Base-by-base conservation (phyloP, 176 grass and related monocot genomes). In the Lolium rigidum region DNA sequence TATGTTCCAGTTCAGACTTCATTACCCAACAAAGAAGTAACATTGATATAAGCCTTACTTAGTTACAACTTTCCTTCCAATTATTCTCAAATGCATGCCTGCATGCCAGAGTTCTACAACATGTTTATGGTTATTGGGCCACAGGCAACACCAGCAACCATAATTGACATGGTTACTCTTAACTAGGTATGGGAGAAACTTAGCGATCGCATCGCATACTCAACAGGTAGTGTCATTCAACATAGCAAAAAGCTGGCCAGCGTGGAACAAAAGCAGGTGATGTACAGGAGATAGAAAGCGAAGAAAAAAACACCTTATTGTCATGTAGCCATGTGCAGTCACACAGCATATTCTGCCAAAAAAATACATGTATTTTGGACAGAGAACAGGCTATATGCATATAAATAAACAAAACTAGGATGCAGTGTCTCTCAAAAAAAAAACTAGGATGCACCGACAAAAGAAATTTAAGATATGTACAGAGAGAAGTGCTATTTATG, bases 1-100 rank as follows among this genome's bases (percentile, higher is more conserved):
- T 16, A 82, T 70, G 12, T 54, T 70, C 65, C 18, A 76, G 47
- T 76, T 76, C 73, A 74, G 1, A 52, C 14, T 41, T 70, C 28
- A 70, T 11, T 60, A 56, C 65, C 54, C 22, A 49, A 48, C 9
- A 78, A 44, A 84, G 18, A 84, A 80, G 56, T 39, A 17, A 51
- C 35, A 11, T 35, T 56, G 48, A 38, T 11, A 54, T 9, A 50
- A 15, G 37, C 5, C 7, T 63, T 37, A 38, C 51, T 52, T 83
- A 37, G 14, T 21, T 58, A 82, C 25, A 69, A 63, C 11, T 65
- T 76, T 37, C 15, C 41, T 58, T 66, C 26, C 50, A 15, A 78
- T 2, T 44, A 78, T 50, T 78, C 74, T 54, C 64, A 51, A 39
- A 71, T 70, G 31, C 56, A 80, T 65, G 62, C 62, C 13, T 54